Evolutionary conservation across 345 rosid species (phyloP), one percentile per base, ranked within the genome.

Genomic region (Aethionema arabicum): DNA sequence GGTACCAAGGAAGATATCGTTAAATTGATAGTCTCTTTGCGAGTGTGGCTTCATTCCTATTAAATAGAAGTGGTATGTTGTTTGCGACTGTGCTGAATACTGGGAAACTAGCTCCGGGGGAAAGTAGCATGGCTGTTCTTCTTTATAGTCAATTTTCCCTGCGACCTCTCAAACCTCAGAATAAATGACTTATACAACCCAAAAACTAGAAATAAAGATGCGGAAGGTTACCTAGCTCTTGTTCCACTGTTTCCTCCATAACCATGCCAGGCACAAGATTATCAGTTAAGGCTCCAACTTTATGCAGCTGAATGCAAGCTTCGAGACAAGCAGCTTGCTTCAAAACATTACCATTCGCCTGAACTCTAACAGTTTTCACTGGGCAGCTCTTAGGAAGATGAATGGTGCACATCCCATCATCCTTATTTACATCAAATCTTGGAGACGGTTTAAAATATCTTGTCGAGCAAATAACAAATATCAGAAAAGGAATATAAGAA

Each of bases 391-490:
- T 90, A 10, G 99, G 97, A 53, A 93, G 80, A 66, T 76, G 58
- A 61, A 93, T 72, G 39, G 63, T 72, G 61, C 90, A 87, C 29
- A 0, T 71, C 30, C 47, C 76, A 56, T 0, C 68, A 57, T 72
- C 80, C 77, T 84, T 63, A 55, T 82, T 74, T 31, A 80, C 48
- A 47, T 68, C 80, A 75, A 52, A 85, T 68, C 70, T 82, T 0
- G 90, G 97, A 59, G 80, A 40, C 21, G 95, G 96, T 77, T 81
- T 87, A 63, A 87, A 93, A 56, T 93, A 93, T 40, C 99, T 93
- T 67, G 29, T 32, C 62, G 62, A 38, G 39, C 29, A 59, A 59
- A 14, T 51, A 31, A 35, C 8, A 66, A 53, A 15, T 39, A 30
- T 38, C 32, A 39, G 54, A 11, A 13, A 47, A 30, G 7, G 12